A percentile compares a stretch with the other conserved stretches of the same genome.
phyloP scores from a whole-genome alignment of 306 rosid genomes.

The Malus sieversii region DNA sequence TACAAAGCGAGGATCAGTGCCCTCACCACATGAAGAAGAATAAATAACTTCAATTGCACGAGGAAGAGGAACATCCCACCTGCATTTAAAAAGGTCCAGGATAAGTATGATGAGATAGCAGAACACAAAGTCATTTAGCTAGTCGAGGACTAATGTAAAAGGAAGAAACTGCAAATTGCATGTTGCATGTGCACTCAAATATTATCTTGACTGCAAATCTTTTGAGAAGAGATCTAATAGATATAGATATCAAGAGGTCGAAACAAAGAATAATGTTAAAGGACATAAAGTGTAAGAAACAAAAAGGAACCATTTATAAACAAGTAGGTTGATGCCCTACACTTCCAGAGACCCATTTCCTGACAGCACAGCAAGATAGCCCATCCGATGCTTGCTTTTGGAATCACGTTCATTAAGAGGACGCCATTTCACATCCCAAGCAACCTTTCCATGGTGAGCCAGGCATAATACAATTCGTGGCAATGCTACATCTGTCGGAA shows the following conservation, averaged over 20 bases:
- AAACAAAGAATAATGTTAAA: not conserved
- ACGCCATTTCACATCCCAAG: constrained; percentile 97
- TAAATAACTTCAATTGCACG: constrained; percentile 46
- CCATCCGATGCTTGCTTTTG: constrained; percentile 58
- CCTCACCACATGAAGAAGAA: constrained; percentile 33
- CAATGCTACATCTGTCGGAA: constrained; percentile 50
- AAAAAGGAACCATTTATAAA: constrained; percentile 7
- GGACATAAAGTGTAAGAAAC: not conserved
- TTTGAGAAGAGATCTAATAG: not conserved
- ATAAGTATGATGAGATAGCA: constrained; percentile 21
- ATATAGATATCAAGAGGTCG: not conserved
- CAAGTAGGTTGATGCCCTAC: constrained; percentile 46
- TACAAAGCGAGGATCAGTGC: constrained; percentile 88
- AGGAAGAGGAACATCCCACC: constrained; percentile 97
- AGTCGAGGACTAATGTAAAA: not conserved
- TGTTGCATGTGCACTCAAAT: not conserved
- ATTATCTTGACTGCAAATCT: not conserved
- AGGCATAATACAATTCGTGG: constrained; percentile 73
- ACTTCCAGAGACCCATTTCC: constrained; percentile 95
- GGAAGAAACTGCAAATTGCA: no score
- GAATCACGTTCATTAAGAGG: constrained; percentile 41
- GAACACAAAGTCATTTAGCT: not conserved
- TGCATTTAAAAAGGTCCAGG: constrained; percentile 33
- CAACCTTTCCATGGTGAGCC: constrained; percentile 94
- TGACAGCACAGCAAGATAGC: constrained; percentile 85